A percentile compares a stretch with the other conserved stretches of the same genome.
Conservation (phyloP, 768 basidiomycete species). For the Cystofilobasidium bisporidii region DNA sequence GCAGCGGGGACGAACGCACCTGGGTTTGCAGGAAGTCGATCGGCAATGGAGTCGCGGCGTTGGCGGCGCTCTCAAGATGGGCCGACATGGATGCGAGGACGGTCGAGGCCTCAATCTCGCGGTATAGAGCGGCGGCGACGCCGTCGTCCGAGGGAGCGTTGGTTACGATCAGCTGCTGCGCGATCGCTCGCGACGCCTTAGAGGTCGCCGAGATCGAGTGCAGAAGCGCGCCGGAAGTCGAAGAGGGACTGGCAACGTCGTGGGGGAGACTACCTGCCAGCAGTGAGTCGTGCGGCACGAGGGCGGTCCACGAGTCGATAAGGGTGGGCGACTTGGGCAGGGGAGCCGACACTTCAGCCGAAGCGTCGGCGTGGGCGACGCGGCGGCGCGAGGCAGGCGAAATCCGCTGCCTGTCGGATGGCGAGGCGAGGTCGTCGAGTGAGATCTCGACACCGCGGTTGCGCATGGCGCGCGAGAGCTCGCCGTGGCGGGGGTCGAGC, state of each 20-base stretch:
- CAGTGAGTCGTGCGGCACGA: conserved; percentile 7
- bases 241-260: neutral
- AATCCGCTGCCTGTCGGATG: conserved; percentile 13
- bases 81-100: neutral
- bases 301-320: conserved; percentile 2
- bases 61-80: conserved; percentile 1
- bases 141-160: neutral
- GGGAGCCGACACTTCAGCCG: too few species aligned
- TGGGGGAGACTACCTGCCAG: conserved; percentile 17
- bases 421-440: conserved; percentile 36
- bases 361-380: conserved; percentile 2
- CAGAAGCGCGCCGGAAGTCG: conserved; percentile 10
- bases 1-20: conserved; percentile 41
- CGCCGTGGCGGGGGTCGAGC: conserved; percentile 80
- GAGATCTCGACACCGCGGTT: conserved; percentile 87
- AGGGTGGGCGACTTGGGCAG: too few species aligned
- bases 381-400: conserved; percentile 11
- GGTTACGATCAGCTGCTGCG: neutral
- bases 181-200: conserved; percentile 6
- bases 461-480: conserved; percentile 94
- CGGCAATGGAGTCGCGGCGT: conserved; percentile 32
- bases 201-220: conserved; percentile 7
- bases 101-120: conserved; percentile 13
- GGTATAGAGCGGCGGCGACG: neutral
- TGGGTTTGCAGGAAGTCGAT: conserved; percentile 43